Percentiles rank a stretch among this genome's conserved stretches.
Conservation (phyloP, 2,329 filamentous ascomycete species). For the Pseudogymnoascus sp. region DNA sequence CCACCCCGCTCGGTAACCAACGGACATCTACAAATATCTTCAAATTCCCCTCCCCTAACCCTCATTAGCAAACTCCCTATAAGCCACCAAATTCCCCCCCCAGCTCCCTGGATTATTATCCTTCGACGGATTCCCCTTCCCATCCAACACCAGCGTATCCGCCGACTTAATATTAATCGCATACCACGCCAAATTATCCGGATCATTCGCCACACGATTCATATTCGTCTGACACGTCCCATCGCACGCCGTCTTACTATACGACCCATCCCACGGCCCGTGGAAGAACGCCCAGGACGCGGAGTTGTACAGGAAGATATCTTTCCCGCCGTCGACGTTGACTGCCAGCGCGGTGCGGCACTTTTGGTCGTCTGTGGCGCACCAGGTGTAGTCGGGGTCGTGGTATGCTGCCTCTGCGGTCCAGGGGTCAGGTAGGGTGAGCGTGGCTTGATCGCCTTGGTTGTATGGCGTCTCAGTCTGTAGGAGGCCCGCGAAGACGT, state of each 20-base stretch:
- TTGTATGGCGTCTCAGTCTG: slow-evolving; percentile 69
- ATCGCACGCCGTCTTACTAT: neutral
- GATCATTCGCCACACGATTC: neutral
- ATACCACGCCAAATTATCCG: slow-evolving; percentile 5
- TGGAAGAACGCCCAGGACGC: slow-evolving; percentile 35
- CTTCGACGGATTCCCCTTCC: neutral
- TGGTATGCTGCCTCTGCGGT: slow-evolving; percentile 22
- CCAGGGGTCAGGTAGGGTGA: slow-evolving; percentile 38
- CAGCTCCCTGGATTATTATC: slow-evolving; percentile 5
- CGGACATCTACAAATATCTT: neutral
- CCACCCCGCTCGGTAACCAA: neutral
- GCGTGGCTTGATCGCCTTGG: slow-evolving; percentile 40
- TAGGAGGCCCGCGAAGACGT: slow-evolving; percentile 58
- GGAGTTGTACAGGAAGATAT: slow-evolving; percentile 31
- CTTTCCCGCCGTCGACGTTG: slow-evolving; percentile 22
- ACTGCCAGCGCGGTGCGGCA: slow-evolving; percentile 28
- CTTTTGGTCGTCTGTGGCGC: slow-evolving; percentile 23
- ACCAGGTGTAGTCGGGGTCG: slow-evolving; percentile 31
- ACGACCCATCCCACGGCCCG: slow-evolving; percentile 11
- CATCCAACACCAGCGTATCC: slow-evolving; percentile 6
- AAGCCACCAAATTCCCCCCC: neutral
- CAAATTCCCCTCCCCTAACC: neutral
- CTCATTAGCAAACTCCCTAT: neutral
- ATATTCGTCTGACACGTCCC: slow-evolving; percentile 13
- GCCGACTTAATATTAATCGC: slow-evolving; percentile 16